Evolutionary conservation across 768 basidiomycete genomes (phyloP), one percentile per base, ranked within the genome.

Genomic region (Mycena rosella): DNA sequence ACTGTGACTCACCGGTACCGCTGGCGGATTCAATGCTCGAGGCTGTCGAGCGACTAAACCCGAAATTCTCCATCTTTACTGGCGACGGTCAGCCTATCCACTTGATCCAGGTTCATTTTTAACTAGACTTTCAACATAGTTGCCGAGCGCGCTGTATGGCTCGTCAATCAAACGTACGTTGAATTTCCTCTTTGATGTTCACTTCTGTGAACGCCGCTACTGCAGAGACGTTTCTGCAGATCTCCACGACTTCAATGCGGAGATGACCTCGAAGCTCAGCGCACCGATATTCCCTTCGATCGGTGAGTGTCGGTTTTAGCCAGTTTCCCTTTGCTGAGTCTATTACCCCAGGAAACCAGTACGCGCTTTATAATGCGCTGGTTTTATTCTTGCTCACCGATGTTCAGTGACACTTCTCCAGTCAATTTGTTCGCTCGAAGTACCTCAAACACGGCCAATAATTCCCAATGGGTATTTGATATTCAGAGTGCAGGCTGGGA

Each of bases 351-450:
- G 63, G 65, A 45, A 60, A 60, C 14, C 65, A 60, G 65, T 60
- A 30, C 13, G 51, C 29, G 5, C 3, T 42, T 9, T 10, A 27
- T 6, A 2, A 11, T 51, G 15, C 8, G 1, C 22, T 2, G 0
- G 2, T 24, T 15, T 7, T 9, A 10, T 9, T 2, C 8, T 18
- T 42, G 26, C 24, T 44, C 20, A 20, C 17, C 30, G 30, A 68
- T 20, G n/a, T 1, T 24, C 58, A 82, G 81, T 69, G 82, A 83
- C 63, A 72, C 79, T 18, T 74, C 78, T 1, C 82, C 82, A 24
- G 81, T 81, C 38, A 83, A 83, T 69, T 69, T 73, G 18, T 83
- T 83, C 72, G 77, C 82, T 2, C 78, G 80, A 2, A 74, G 71
- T 36, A 78, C 76, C 30, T 78, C 77, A 18, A 34, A 63, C 13